Evolutionary conservation across 2,329 filamentous ascomycete genomes (phyloP).

Genomic region (Chaetoscypha palmicola): DNA sequence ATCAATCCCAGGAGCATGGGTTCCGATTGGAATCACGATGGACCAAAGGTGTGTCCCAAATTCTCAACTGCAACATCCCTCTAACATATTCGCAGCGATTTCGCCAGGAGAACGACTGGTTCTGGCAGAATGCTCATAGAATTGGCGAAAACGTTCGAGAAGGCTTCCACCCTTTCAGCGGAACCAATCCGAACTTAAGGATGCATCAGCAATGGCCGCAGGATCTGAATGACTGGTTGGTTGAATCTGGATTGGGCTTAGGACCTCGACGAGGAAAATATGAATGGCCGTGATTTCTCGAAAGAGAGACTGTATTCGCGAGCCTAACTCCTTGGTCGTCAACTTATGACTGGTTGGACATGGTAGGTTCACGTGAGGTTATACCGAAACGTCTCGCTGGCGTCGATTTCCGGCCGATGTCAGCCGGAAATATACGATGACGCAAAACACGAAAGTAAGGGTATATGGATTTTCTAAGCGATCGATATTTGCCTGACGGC

Average conservation of each 20-base stretch:
- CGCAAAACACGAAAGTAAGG: too few relatives aligned
- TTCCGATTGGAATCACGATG: slow-evolving; percentile 22
- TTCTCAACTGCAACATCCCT: too few relatives aligned
- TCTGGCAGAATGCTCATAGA: slow-evolving; percentile 27
- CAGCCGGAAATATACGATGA: too few relatives aligned
- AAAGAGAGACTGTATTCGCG: too few relatives aligned
- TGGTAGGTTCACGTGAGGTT: too few relatives aligned
- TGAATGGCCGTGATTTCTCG: not conserved
- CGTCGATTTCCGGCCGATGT: too few relatives aligned
- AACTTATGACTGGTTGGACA: too few relatives aligned
- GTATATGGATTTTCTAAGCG: too few relatives aligned
- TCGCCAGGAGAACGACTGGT: slow-evolving; percentile 21
- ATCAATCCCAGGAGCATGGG: slow-evolving; percentile 19
- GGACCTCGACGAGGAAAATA: not conserved
- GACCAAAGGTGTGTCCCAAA: slow-evolving; percentile 21
- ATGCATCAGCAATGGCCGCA: slow-evolving; percentile 13
- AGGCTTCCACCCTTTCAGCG: slow-evolving; percentile 1
- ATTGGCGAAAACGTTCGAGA: slow-evolving; percentile 18
- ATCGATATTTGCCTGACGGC: too few relatives aligned
- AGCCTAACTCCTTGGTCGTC: too few relatives aligned
- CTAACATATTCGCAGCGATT: slow-evolving; percentile 24
- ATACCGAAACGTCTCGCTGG: too few relatives aligned
- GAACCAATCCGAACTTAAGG: slow-evolving; percentile 8
- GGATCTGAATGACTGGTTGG: slow-evolving; percentile 14
- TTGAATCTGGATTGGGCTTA: not conserved